Evolutionary conservation across 805 yeast species (phyloP).

Genomic region (Pichia exigua): DNA sequence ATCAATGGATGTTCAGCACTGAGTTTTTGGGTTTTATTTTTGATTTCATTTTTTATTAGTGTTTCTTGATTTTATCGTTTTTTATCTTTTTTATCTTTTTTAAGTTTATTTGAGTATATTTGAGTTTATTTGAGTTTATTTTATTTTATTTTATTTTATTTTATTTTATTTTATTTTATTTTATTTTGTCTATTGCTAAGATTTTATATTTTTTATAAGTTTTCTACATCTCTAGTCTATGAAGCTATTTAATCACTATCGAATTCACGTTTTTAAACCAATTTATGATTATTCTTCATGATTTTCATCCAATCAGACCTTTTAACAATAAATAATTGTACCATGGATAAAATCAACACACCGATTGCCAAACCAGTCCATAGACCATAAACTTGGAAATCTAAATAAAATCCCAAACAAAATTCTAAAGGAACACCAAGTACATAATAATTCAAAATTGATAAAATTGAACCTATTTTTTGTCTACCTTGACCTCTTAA

Average conservation of each 20-base stretch:
- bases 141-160: neutral
- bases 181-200: neutral
- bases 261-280: conserved; percentile 5
- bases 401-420: conserved; percentile 34
- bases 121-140: too few species aligned
- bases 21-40: neutral
- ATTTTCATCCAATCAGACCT: conserved; percentile 49
- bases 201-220: neutral
- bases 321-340: conserved; percentile 35
- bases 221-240: neutral
- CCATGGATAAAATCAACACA: conserved; percentile 31
- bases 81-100: too few species aligned
- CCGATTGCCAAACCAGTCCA: conserved; percentile 43
- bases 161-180: neutral
- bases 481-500: conserved; percentile 51
- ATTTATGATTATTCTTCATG: conserved; percentile 26
- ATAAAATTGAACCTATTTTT: conserved; percentile 41
- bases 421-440: conserved; percentile 44
- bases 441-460: conserved; percentile 38
- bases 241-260: neutral
- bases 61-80: neutral
- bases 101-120: too few species aligned
- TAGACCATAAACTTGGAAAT: conserved; percentile 36
- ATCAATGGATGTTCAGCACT: neutral
- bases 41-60: neutral